phyloP scores from a whole-genome alignment of 148 eudicot species.

The Fagopyrum homotropicum region DNA sequence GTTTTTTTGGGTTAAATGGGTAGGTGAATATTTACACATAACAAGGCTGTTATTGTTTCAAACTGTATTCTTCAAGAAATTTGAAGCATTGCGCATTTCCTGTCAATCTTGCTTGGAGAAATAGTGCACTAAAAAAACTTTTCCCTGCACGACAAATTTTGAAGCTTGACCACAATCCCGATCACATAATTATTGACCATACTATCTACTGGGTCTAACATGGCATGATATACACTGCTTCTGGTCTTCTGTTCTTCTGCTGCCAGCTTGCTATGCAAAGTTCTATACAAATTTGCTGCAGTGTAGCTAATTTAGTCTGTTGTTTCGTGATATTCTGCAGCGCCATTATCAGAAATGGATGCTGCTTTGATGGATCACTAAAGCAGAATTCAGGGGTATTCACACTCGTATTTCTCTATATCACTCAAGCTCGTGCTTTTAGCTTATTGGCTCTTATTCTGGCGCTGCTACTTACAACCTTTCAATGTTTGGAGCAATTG shows the following conservation, averaged over 20 bases:
- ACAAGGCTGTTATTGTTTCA: neutral
- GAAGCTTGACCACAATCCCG: neutral
- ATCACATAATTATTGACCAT: too few relatives aligned
- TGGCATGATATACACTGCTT: neutral
- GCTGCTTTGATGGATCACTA: conserved; percentile 85
- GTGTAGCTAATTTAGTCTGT: neutral
- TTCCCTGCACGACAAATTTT: neutral
- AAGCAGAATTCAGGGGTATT: conserved; percentile 11
- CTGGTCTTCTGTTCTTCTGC: neutral
- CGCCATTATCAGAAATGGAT: conserved; percentile 90
- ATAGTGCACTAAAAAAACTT: neutral
- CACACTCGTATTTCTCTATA: neutral
- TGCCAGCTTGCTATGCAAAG: neutral
- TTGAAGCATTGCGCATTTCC: neutral
- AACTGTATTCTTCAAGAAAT: neutral
- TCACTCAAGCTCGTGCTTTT: too few relatives aligned
- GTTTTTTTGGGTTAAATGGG: neutral
- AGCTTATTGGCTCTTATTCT: neutral
- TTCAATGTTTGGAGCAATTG: neutral
- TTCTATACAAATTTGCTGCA: neutral
- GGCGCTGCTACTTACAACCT: neutral
- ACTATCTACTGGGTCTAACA: neutral
- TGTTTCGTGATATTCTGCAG: conserved; percentile 38
- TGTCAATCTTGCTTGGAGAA: neutral
- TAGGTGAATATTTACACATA: neutral